These are phyloP conservation scores for Porcisia hertigi DNA, from an alignment of 208 protist species.

Conservation along the genomic window DNA sequence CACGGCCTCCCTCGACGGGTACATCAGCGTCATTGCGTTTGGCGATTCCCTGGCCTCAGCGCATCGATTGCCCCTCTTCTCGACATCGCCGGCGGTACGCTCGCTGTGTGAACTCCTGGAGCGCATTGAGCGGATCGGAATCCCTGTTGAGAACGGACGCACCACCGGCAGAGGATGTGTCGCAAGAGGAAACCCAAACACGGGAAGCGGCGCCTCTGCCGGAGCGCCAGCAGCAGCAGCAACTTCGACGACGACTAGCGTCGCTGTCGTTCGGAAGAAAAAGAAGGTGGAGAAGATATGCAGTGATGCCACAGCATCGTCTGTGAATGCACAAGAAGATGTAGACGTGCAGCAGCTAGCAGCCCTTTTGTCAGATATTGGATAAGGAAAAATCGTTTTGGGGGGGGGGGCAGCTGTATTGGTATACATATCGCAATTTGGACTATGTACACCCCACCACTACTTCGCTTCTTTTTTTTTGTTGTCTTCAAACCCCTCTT, in stretches of 20 bases:
- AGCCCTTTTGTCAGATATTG: constrained; percentile 28
- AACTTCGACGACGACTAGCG: constrained; percentile 1
- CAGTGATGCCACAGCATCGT: constrained; percentile 17
- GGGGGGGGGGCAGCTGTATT: background rate
- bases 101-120: constrained; percentile 40
- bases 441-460: too few species aligned
- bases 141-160: constrained; percentile 29
- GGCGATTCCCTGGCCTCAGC: constrained; percentile 49
- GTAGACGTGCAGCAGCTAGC: constrained; percentile 33
- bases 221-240: background rate
- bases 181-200: background rate
- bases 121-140: constrained; percentile 32
- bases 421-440: background rate
- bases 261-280: constrained; percentile 76
- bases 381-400: background rate
- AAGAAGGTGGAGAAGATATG: constrained; percentile 47
- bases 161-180: constrained; percentile 11
- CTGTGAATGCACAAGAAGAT: constrained; percentile 10
- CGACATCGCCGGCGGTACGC: constrained; percentile 42
- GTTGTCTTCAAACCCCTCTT: background rate
- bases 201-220: background rate
- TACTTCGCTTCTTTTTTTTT: background rate
- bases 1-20: constrained; percentile 83
- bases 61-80: constrained; percentile 68
- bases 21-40: constrained; percentile 78